Percentiles rank a stretch among this genome's conserved stretches.
Evolutionary conservation across 306 rosid species (phyloP).

Genomic region (Trifolium fragiferum): DNA sequence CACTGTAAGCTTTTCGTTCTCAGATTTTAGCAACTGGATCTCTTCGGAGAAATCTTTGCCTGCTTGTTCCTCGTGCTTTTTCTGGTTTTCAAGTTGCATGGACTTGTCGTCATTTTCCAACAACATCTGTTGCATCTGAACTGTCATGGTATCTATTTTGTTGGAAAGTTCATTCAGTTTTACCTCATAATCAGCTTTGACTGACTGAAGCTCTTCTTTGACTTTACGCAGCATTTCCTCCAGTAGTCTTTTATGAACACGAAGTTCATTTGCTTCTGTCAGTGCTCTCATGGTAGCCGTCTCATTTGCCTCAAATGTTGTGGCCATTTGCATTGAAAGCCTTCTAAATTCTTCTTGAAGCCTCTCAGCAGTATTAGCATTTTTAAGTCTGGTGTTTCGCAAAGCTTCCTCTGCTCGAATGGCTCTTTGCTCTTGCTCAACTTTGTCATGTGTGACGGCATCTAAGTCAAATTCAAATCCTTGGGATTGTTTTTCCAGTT

Average conservation of each 20-base stretch:
- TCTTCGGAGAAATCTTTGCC: conserved; percentile 53
- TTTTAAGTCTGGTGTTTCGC: conserved; percentile 70
- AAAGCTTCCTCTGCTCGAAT: conserved; percentile 86
- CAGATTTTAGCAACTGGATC: conserved; percentile 57
- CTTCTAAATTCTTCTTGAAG: conserved; percentile 87
- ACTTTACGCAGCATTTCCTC: conserved; percentile 68
- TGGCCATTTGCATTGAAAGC: conserved; percentile 84
- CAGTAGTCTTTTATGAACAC: conserved; percentile 61
- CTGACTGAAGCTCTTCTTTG: conserved; percentile 63
- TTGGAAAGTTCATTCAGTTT: conserved; percentile 60
- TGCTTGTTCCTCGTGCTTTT: conserved; percentile 53
- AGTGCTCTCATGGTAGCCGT: conserved; percentile 74
- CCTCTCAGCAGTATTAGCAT: conserved; percentile 79
- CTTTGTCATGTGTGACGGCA: conserved; percentile 61
- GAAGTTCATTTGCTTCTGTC: conserved; percentile 74
- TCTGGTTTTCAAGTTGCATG: conserved; percentile 63
- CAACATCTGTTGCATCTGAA: conserved; percentile 59
- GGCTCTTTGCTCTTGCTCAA: conserved; percentile 95
- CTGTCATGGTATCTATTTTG: conserved; percentile 54
- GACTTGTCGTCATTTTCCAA: conserved; percentile 64
- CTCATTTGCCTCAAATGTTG: conserved; percentile 83
- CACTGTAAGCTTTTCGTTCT: conserved; percentile 65
- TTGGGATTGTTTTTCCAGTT: conserved; percentile 72
- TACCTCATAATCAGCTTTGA: conserved; percentile 55
- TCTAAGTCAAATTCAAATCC: conserved; percentile 80